Percentiles rank a stretch among this genome's conserved stretches.
phyloP scores from a whole-genome alignment of 345 rosid species.

The Moricandia arvensis region DNA sequence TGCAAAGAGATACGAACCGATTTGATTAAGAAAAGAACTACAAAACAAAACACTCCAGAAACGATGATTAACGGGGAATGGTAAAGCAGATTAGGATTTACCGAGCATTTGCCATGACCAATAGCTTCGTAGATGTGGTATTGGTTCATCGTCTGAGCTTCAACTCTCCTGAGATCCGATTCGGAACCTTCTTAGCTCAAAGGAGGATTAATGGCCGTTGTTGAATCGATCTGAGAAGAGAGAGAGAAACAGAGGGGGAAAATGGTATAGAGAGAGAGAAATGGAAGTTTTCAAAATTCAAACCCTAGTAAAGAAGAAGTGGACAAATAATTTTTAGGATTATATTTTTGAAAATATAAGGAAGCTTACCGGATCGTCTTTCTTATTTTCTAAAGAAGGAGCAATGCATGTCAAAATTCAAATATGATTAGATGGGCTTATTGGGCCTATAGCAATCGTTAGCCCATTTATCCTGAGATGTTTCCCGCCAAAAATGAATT shows the following conservation, averaged over 20 bases:
- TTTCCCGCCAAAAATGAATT: conserved; percentile 20
- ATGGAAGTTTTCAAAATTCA: conserved; percentile 25
- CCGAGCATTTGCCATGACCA: conserved; percentile 97
- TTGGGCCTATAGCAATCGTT: neutral
- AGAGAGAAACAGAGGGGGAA: conserved; percentile 29
- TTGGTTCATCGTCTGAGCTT: conserved; percentile 58
- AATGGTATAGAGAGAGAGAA: conserved; percentile 22
- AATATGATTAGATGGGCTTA: neutral
- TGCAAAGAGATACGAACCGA: conserved; percentile 17
- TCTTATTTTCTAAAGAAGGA: neutral
- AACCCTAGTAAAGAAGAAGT: conserved; percentile 22
- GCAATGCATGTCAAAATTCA: neutral
- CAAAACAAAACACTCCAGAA: neutral
- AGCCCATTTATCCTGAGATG: neutral
- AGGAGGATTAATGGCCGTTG: conserved; percentile 14
- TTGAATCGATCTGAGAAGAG: conserved; percentile 22
- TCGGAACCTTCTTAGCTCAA: neutral
- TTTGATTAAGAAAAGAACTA: neutral
- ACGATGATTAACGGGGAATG: neutral
- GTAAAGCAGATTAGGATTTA: conserved; percentile 25
- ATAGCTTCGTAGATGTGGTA: conserved; percentile 96
- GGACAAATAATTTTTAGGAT: neutral
- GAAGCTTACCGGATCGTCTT: neutral
- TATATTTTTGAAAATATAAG: neutral
- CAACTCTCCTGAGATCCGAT: conserved; percentile 33